Percentiles rank a stretch among this genome's conserved stretches.
phyloP scores from a whole-genome alignment of 192 early-diverging fungal genomes.

The Podila clonocystis region DNA sequence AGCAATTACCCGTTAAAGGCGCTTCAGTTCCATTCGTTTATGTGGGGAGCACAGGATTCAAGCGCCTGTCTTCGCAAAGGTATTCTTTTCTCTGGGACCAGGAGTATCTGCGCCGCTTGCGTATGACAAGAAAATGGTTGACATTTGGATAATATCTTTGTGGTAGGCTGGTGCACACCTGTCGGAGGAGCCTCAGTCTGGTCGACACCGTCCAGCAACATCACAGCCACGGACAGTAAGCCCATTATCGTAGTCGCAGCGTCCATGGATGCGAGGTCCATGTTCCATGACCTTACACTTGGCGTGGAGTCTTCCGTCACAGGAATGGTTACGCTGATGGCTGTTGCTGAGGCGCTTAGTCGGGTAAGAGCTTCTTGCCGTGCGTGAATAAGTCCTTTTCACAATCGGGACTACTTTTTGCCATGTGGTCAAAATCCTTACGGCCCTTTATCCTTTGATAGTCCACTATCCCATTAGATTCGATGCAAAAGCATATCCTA shows the following conservation, averaged over 20 bases:
- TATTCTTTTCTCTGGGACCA: constrained; percentile 12
- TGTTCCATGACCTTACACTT: constrained; percentile 72
- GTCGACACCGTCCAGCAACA: constrained; percentile 67
- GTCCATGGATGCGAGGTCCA: constrained; percentile 67
- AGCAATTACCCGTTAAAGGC: constrained; percentile 72
- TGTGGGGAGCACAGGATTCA: constrained; percentile 75
- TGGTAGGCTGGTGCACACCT: constrained; percentile 69
- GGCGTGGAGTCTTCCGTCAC: constrained; percentile 65
- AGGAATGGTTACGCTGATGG: constrained; percentile 72
- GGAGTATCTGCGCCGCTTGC: too few species aligned
- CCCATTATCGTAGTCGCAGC: constrained; percentile 76
- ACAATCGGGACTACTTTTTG: too few species aligned
- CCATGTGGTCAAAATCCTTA: constrained; percentile 6
- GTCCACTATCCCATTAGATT: constrained; percentile 53
- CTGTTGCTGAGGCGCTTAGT: constrained; percentile 76
- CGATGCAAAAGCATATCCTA: constrained; percentile 73
- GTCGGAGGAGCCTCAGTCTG: constrained; percentile 76
- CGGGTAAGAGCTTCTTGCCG: constrained; percentile 52
- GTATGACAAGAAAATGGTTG: neutral
- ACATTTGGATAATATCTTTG: neutral
- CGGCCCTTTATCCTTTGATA: neutral
- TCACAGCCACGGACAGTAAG: constrained; percentile 63
- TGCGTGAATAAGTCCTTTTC: neutral
- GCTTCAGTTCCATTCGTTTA: constrained; percentile 75
- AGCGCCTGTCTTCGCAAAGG: constrained; percentile 76